Base-by-base conservation (phyloP, 2,329 filamentous ascomycete genomes). In the Colletotrichum sp. region DNA sequence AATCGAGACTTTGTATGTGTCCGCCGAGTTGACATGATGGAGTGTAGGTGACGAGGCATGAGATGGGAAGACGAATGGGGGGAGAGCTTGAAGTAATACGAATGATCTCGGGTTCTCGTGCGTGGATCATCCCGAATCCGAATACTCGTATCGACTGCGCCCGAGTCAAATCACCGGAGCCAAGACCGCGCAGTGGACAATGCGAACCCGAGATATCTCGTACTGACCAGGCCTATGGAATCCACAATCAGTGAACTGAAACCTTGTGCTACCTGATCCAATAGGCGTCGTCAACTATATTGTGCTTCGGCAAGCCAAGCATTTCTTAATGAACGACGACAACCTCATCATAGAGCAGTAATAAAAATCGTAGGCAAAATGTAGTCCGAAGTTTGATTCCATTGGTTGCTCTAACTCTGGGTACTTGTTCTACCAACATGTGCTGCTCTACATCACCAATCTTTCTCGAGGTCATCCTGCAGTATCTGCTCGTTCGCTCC, bases 211-310 rank as follows among this genome's bases (percentile, higher is more conserved):
- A 52, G n/a, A 52, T 52, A 13, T 13, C 1, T 52, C n/a, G 43
- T 52, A 13, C n/a, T 13, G n/a, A 8, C 43, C 43, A 22, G 43
- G 43, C 6, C n/a, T 8, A 22, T 13, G 10, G 1, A 52, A 22
- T 52, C n/a, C n/a, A 22, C n/a, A 13, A 10, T 52, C n/a, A 22
- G n/a, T 13, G 10, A 52, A 22, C 43, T 10, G 43, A 22, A 52
- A 22, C n/a, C 0, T 52, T 52, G 10, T 22, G n/a, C n/a, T 52
- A 2, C 0, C 0, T 22, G 43, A 52, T 52, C 43, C 43, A 22
- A 52, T 22, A 22, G n/a, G 39, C 39, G 0, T n/a, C 18, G n/a
- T 48, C 9, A 0, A 13, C 43, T 10, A 0, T 52, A 0, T 0
- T 22, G 0, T 52, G 0, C n/a, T 52, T n/a, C 0, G 10, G 13